These are phyloP conservation scores for Monosporascus sp. DNA, from an alignment of 2,329 filamentous ascomycete species.

Conservation along the genomic window DNA sequence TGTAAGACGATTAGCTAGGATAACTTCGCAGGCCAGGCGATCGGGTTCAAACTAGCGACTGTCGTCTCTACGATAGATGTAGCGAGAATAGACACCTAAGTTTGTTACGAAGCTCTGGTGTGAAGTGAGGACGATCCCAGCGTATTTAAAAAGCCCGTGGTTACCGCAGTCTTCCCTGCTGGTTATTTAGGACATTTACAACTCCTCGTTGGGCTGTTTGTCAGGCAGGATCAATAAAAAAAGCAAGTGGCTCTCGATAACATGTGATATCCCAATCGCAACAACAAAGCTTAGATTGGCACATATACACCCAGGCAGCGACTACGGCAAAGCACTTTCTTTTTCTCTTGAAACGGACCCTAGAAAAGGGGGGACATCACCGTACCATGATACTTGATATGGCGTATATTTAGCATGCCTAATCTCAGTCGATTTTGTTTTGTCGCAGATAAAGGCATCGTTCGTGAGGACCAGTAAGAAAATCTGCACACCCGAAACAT, in stretches of 20 bases:
- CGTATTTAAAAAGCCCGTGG: not conserved
- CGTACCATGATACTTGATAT: not conserved
- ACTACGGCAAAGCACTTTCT: not conserved
- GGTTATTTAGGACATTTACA: not conserved
- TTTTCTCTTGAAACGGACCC: not conserved
- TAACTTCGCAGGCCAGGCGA: no score
- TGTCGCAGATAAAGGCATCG: not conserved
- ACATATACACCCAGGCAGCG: not conserved
- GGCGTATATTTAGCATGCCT: not conserved
- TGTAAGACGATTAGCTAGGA: no score
- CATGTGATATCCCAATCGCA: not conserved
- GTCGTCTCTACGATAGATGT: no score
- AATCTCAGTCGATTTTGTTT: not conserved
- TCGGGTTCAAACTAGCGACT: no score
- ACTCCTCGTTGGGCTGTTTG: not conserved
- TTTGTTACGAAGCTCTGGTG: no score
- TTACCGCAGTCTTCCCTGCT: not conserved
- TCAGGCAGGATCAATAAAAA: not conserved
- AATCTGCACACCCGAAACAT: not conserved
- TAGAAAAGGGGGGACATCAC: not conserved
- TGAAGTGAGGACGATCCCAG: not conserved
- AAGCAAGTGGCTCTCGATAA: not conserved
- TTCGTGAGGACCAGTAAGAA: not conserved
- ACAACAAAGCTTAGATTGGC: not conserved
- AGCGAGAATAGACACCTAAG: no score